Evolutionary conservation across 805 yeast genomes (phyloP).

Genomic region (Lachancea kluyveri): DNA sequence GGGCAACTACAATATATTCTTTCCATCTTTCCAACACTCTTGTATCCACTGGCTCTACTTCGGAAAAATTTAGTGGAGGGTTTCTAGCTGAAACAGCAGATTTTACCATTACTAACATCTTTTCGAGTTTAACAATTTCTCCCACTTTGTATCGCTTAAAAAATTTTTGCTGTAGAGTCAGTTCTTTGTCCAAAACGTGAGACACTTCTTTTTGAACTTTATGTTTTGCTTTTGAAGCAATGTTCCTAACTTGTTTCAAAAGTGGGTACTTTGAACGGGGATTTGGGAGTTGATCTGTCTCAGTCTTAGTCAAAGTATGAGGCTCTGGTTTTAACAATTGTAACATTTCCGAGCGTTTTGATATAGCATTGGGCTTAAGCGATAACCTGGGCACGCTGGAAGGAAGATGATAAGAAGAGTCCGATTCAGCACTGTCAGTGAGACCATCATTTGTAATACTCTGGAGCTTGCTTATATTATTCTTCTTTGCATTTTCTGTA

Average conservation of each 20-base stretch:
- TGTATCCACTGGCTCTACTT: conserved; percentile 45
- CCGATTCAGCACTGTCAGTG: too few relatives aligned
- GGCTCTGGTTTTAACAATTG: conserved; percentile 15
- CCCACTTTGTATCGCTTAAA: conserved; percentile 42
- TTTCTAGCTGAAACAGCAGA: conserved; percentile 22
- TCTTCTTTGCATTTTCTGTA: too few relatives aligned
- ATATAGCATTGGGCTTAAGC: too few relatives aligned
- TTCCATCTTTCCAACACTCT: conserved; percentile 68
- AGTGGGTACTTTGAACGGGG: neutral
- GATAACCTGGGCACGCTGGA: too few relatives aligned
- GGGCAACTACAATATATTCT: conserved; percentile 67
- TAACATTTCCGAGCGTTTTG: too few relatives aligned
- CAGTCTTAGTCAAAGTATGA: conserved; percentile 13
- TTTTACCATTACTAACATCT: conserved; percentile 62
- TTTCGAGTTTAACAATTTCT: conserved; percentile 58
- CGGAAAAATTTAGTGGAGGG: conserved; percentile 37
- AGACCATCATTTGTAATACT: too few relatives aligned
- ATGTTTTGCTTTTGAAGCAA: conserved; percentile 11
- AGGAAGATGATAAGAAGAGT: too few relatives aligned
- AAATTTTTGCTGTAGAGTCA: conserved; percentile 15
- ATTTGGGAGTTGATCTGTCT: conserved; percentile 2
- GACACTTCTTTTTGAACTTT: conserved; percentile 9
- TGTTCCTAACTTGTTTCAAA: conserved; percentile 3
- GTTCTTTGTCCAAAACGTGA: conserved; percentile 2
- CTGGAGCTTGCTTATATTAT: too few relatives aligned